Evolutionary conservation across 257 asterid species (phyloP), one percentile per base, ranked within the genome.

Genomic region (Phtheirospermum japonicum): DNA sequence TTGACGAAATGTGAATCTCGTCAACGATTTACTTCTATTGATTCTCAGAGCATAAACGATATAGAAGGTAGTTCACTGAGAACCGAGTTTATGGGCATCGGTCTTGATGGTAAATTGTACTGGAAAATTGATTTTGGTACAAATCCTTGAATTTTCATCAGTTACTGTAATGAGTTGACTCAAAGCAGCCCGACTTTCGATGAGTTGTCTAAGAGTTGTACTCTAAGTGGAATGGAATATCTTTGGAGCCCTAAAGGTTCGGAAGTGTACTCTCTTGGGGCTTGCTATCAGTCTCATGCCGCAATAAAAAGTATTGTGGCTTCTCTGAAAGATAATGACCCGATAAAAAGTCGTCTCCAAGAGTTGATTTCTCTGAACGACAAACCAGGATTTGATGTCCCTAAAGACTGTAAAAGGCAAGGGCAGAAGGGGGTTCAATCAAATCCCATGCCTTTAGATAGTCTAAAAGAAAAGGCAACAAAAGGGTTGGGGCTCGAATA

Each of bases 51-150:
- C n/a, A n/a, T n/a, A n/a, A n/a, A n/a, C n/a, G n/a, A n/a, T 46
- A 6, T 1, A 46, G 9, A n/a, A 46, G 53, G 3, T 16, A 46
- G 26, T n/a, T 56, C 71, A 39, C 10, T 30, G 12, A 31, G 71
- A 32, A 31, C 45, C 12, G 58, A 13, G 48, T 57, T 62, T 55
- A 11, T 63, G 13, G 60, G 70, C 45, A 10, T 9, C 45, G 4
- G 11, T 37, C 11, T 37, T 11, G 12, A 31, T 19, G 70, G 36
- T 4, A n/a, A 57, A 33, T 13, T 70, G 16, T 63, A 54, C n/a
- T 70, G 70, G 74, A 33, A 26, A 45, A 17, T 54, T 2, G 50
- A 62, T n/a, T 57, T 36, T 11, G 53, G 18, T 61, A 9, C 26
- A 17, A 50, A 6, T 40, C 69, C 64, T 23, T 61, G 52, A 17